Percentiles rank a stretch among this genome's conserved stretches.
Conservation (phyloP, 2,329 filamentous ascomycete genomes). For the Scorias spongiosa region DNA sequence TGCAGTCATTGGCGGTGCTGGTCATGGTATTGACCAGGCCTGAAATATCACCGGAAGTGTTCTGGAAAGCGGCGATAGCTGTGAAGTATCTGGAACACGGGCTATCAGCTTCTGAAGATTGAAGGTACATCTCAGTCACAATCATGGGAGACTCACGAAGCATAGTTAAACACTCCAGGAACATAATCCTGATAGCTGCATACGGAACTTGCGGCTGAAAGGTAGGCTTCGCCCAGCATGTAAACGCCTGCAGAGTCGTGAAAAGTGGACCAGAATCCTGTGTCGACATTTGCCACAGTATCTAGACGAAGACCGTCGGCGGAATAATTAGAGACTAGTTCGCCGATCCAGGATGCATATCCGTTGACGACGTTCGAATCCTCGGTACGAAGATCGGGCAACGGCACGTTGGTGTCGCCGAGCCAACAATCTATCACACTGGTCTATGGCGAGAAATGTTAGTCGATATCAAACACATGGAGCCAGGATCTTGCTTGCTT, state of each 20-base stretch:
- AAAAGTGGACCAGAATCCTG: slow-evolving; percentile 24
- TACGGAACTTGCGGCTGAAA: slow-evolving; percentile 20
- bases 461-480: neutral
- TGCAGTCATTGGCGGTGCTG: slow-evolving; percentile 16
- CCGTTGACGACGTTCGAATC: slow-evolving; percentile 31
- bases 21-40: slow-evolving; percentile 20
- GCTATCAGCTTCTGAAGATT: neutral
- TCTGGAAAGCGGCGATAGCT: slow-evolving; percentile 20
- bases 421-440: slow-evolving; percentile 34
- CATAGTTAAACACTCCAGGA: slow-evolving; percentile 30
- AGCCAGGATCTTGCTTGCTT: neutral
- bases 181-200: slow-evolving; percentile 28
- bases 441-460: slow-evolving; percentile 1
- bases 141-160: neutral
- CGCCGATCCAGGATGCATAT: slow-evolving; percentile 43
- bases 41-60: slow-evolving; percentile 19
- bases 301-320: slow-evolving; percentile 40
- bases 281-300: slow-evolving; percentile 29
- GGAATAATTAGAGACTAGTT: slow-evolving; percentile 42
- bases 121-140: neutral
- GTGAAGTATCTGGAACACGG: slow-evolving; percentile 21
- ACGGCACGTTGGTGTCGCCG: slow-evolving; percentile 33
- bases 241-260: slow-evolving; percentile 19
- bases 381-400: slow-evolving; percentile 47
- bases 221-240: slow-evolving; percentile 29